Evolutionary conservation across 768 basidiomycete species (phyloP).

Genomic region (Serendipita sp.): DNA sequence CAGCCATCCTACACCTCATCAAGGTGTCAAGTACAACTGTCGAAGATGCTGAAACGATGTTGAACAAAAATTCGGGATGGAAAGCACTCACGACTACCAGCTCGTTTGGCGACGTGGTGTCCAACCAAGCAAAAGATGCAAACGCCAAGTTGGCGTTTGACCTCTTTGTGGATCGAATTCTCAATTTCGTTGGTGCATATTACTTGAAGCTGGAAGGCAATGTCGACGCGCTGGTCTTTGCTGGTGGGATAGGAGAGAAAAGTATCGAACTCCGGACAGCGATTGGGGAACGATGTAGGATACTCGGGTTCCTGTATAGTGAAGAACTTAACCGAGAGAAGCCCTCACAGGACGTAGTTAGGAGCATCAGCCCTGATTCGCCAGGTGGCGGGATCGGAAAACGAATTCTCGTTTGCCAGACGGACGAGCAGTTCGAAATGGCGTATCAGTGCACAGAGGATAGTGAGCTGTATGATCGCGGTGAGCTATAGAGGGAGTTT

Average conservation of each 20-base stretch:
- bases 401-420: constrained; percentile 42
- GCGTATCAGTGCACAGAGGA: constrained; percentile 24
- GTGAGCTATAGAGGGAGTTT: background rate
- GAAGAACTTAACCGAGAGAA: constrained; percentile 28
- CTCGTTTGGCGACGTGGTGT: constrained; percentile 52
- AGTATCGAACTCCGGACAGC: constrained; percentile 42
- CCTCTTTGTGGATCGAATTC: constrained; percentile 60
- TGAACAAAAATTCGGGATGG: constrained; percentile 65
- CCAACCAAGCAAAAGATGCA: constrained; percentile 16
- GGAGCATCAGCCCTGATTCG: constrained; percentile 24
- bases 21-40: constrained; percentile 15
- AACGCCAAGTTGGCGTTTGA: constrained; percentile 50
- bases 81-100: constrained; percentile 64
- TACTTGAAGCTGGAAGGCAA: constrained; percentile 44
- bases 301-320: constrained; percentile 47
- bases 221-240: constrained; percentile 69
- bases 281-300: constrained; percentile 34
- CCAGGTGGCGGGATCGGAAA: constrained; percentile 27
- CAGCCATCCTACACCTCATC: constrained; percentile 73
- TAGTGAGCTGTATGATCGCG: constrained; percentile 9
- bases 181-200: constrained; percentile 59
- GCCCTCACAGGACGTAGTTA: constrained; percentile 15
- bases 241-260: constrained; percentile 78
- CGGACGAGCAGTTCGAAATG: constrained; percentile 41
- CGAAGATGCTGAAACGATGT: constrained; percentile 46